Evolutionary conservation across 441 rosid genomes (phyloP), one percentile per base, ranked within the genome.

Genomic region (Gossypium trilobum): DNA sequence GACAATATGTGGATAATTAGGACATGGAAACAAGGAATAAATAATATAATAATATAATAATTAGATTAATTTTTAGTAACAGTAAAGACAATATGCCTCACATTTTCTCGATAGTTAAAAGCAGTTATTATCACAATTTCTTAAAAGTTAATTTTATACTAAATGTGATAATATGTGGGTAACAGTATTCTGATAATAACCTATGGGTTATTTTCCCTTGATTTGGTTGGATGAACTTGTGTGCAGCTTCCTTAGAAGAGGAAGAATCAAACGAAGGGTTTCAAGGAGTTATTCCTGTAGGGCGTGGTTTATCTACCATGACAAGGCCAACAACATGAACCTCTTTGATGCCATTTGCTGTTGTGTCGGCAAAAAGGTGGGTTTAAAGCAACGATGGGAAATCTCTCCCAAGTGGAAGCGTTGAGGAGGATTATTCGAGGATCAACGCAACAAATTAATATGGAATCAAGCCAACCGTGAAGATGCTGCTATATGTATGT

Each of bases 241-340:
- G 8, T 84, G 84, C 88, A 86, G 96, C 77, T 83, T 59, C 84
- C n/a, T 11, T 83, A 56, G 94, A 81, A 66, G 97, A 83, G 80
- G 92, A 82, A 81, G 93, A 86, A 80, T 65, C 86, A 20, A 83
- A 77, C 72, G 91, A 85, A 78, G 87, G 83, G 71, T 85, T 82
- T 77, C 85, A 77, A 31, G 97, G 93, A 75, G 85, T 82, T 70
- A 70, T 86, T 62, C 95, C 95, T n/a, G 78, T 78, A 55, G 99
- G 97, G 74, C 91, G 99, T 23, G 99, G 99, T 75, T 82, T 89
- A 72, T 90, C 99, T 72, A 92, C 95, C 57, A 94, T 90, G 88
- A 94, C 97, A 22, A 77, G 95, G 66, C 99, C 99, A 71, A 94
- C 97, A 39, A 92, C 95, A 46, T 94, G 86, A 90, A 73, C 66